Evolutionary conservation across 2,329 filamentous ascomycete genomes (phyloP), one percentile per base, ranked within the genome.

Genomic region (Penicillium sp.): DNA sequence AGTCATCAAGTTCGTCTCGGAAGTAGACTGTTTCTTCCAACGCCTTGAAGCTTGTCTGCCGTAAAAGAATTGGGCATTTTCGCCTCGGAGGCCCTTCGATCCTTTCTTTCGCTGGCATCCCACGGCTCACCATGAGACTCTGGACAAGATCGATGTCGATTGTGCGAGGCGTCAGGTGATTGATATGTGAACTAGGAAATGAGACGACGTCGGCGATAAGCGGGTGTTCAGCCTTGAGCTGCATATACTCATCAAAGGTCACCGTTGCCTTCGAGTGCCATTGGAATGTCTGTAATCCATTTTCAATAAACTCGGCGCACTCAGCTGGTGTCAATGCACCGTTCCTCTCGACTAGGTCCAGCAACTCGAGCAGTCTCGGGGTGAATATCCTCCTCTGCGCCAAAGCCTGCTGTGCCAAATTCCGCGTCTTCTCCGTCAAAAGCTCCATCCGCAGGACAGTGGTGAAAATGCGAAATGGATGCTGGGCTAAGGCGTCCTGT

Each of bases 1-100:
- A 64, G 0, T 25, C 17, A 17, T 64, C 56, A 5, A 64, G 49
- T 0, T 63, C 43, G 12, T 68, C 66, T 0, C 58, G 63, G 59
- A 84, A 84, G 1, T 71, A 69, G 3, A 84, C 77, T 0, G 69
- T 69, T 63, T 85, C 83, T 54, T 83, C 78, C 0, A 84, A 66
- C 0, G 83, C 83, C 1, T 80, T 70, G 58, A 85, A 85, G 58
- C 83, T 85, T 0, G 83, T 84, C 60, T 85, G 83, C 0, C 82
- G 75, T 7, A 85, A 69, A 1, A 85, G 72, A 5, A 85, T 81
- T 0, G 78, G 78, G 31, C 76, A 82, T 1, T 61, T 56, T 2
- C 81, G 71, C 1, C 61, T 57, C 0, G 83, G 83, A 0, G 83
- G 83, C 0, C 83, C 83, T 59, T 85, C 83, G 17, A 85, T 83